These are phyloP conservation scores for Kwoniella mangroviensis DNA, from an alignment of 768 basidiomycete genomes.

Conservation along the genomic window DNA sequence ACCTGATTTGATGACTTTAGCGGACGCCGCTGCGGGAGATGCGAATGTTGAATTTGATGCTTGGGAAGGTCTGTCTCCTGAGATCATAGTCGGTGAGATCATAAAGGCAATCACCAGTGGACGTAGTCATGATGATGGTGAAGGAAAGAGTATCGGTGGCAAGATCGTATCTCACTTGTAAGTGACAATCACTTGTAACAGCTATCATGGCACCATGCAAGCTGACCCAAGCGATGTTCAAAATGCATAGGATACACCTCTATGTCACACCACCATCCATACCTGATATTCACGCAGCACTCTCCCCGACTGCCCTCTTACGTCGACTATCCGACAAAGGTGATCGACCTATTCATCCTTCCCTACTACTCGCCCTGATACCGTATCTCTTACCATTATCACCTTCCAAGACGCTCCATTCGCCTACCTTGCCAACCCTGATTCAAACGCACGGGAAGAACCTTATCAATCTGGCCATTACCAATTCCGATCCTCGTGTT, in stretches of 20 bases:
- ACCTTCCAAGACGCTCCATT: conserved; percentile 16
- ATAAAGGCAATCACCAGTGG: conserved; percentile 29
- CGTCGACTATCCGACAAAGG: conserved; percentile 23
- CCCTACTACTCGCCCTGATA: conserved; percentile 14
- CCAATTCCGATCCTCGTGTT: conserved; percentile 33
- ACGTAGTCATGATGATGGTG: conserved; percentile 1
- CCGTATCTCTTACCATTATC: conserved; percentile 32
- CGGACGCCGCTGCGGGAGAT: conserved; percentile 48
- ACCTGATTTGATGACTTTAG: conserved; percentile 53
- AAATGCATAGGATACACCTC: conserved; percentile 28
- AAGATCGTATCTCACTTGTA: conserved; percentile 46
- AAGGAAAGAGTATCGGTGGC: conserved; percentile 40
- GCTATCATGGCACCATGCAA: no score
- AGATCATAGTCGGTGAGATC: conserved; percentile 30
- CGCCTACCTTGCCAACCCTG: conserved; percentile 18
- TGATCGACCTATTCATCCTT: conserved; percentile 15
- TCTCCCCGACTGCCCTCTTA: conserved; percentile 30
- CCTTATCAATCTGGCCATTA: conserved; percentile 17
- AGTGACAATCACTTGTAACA: conserved; percentile 10
- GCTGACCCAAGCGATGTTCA: no score
- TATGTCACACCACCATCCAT: conserved; percentile 26
- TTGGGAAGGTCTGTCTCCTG: conserved; percentile 40
- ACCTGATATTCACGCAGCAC: conserved; percentile 21
- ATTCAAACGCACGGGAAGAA: not conserved
- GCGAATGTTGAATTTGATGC: conserved; percentile 1